phyloP scores from a whole-genome alignment of 495 filamentous ascomycete genomes.

The Oleoguttula mirabilis region DNA sequence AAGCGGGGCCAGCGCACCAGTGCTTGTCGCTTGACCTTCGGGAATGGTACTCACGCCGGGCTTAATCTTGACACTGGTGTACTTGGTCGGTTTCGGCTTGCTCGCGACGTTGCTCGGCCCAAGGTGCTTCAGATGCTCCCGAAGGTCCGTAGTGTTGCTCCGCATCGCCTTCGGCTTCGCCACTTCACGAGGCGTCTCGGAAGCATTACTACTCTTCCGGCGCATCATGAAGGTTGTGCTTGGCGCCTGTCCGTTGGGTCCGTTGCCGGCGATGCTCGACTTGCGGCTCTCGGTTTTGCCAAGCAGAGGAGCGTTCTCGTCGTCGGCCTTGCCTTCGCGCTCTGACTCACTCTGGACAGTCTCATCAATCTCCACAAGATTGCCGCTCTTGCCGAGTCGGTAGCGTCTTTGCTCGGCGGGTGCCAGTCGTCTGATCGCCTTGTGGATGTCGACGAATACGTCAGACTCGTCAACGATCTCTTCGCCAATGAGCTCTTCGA shows the following conservation, averaged over 20 bases:
- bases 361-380: slow-evolving; percentile 3
- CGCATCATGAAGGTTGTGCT: slow-evolving; percentile 38
- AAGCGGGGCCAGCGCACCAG: background rate
- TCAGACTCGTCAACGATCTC: slow-evolving; percentile 75
- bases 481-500: slow-evolving; percentile 95
- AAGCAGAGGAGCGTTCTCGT: slow-evolving; percentile 16
- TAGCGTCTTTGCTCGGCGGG: slow-evolving; percentile 52
- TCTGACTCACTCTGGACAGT: slow-evolving; percentile 6
- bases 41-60: slow-evolving; percentile 34
- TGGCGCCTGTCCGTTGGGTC: slow-evolving; percentile 12
- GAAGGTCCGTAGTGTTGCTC: slow-evolving; percentile 48
- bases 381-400: slow-evolving; percentile 45
- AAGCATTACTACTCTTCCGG: slow-evolving; percentile 26
- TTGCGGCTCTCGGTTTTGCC: slow-evolving; percentile 26
- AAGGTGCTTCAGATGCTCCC: slow-evolving; percentile 75
- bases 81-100: slow-evolving; percentile 70
- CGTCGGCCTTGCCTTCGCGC: slow-evolving; percentile 11
- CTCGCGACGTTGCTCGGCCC: slow-evolving; percentile 86
- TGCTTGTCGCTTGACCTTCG: slow-evolving; percentile 18
- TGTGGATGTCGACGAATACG: slow-evolving; percentile 93
- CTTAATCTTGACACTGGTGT: slow-evolving; percentile 86
- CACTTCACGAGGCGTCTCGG: slow-evolving; percentile 12
- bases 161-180: slow-evolving; percentile 17
- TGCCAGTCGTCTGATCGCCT: slow-evolving; percentile 74
- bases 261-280: slow-evolving; percentile 6